Conservation (phyloP, 1,139 yeast genomes). For the Yamadazyma diddensiae region DNA sequence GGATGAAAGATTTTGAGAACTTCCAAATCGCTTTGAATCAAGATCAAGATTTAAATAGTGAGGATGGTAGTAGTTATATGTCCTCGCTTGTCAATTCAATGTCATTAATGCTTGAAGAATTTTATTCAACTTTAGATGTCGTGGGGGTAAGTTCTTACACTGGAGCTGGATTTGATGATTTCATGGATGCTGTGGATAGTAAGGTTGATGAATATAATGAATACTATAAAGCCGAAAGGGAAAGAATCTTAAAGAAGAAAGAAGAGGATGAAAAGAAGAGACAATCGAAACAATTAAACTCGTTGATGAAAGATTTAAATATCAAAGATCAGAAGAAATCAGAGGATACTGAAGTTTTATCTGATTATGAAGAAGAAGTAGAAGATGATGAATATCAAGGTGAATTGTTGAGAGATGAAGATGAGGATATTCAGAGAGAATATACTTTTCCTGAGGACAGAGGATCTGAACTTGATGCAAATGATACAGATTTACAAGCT, state of each 20-base stretch:
- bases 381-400: conserved; percentile 62
- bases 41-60: conserved; percentile 62
- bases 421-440: conserved; percentile 64
- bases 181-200: conserved; percentile 73
- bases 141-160: conserved; percentile 90
- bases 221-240: conserved; percentile 84
- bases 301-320: conserved; percentile 82
- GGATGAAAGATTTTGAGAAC: conserved; percentile 96
- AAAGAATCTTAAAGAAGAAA: conserved; percentile 71
- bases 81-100: conserved; percentile 88
- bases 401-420: conserved; percentile 61
- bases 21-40: conserved; percentile 76
- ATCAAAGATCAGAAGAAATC: conserved; percentile 34
- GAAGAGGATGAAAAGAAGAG: conserved; percentile 71
- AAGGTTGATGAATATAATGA: conserved; percentile 87
- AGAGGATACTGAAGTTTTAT: conserved; percentile 62
- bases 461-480: conserved; percentile 47
- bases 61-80: conserved; percentile 88
- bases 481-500: conserved; percentile 53
- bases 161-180: conserved; percentile 92
- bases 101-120: conserved; percentile 95
- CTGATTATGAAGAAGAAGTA: conserved; percentile 54
- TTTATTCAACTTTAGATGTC: conserved; percentile 88
- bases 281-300: conserved; percentile 67
- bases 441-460: conserved; percentile 77